Evolutionary conservation across 768 basidiomycete genomes (phyloP), one percentile per base, ranked within the genome.

Genomic region (Suillus clintonianus): DNA sequence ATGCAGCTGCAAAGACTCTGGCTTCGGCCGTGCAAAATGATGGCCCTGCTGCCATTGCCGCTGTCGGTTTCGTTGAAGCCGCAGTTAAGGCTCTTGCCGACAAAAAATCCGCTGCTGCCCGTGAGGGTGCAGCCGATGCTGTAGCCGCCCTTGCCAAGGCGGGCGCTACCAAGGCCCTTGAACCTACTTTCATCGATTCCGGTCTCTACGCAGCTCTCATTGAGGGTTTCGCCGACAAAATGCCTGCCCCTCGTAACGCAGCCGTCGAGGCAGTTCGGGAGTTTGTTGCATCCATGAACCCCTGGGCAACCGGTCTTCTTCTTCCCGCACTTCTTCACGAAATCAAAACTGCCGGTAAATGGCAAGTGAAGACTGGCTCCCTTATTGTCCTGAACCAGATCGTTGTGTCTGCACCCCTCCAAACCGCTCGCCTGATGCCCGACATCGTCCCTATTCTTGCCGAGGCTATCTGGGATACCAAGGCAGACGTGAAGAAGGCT

Each of bases 381-480:
- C 84, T 98, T 65, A 79, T 85, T 68, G 80, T 90, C 69, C 84
- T 97, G 72, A 89, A 97, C 80, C 91, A 93, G 82, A 87, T 98
- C 72, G 91, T 97, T 69, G 81, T 78, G 68, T 88, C 88, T 71
- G 92, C 94, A 34, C 92, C 95, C 54, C 72, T 79, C 64, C 96
- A 96, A 81, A 92, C 85, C 60, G 90, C 91, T 64, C 89, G 88
- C 70, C 91, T 95, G 74, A 96, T 95, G 83, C 95, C 94, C 64
- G 94, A 97, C 54, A 93, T 99, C 66, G 90, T 98, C 67, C 95
- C 96, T 65, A 83, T 98, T 71, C 93, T 99, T 72, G 79, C 96
- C 41, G 96, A 95, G 74, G 94, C 91, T 64, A 97, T 99, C 71
- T 99, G 97, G 97, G 96, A 97, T 79, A 97, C 95, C 79, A 98